Conservation (phyloP, 495 filamentous ascomycete species). For the Aeminium ludgeri region DNA sequence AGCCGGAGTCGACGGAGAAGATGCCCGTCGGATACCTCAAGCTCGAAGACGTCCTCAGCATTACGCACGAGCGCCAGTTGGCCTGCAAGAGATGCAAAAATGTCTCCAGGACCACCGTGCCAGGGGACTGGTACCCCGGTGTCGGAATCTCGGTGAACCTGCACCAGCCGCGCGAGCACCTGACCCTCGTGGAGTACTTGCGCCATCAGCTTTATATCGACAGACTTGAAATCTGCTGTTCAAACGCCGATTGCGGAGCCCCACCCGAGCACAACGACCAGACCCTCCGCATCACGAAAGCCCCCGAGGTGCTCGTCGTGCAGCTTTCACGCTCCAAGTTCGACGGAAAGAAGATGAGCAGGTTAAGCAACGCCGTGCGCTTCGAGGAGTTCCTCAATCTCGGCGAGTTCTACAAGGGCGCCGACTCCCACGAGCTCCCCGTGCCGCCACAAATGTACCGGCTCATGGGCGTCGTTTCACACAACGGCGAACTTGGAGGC, state of each 20-base stretch:
- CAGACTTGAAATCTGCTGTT: not conserved
- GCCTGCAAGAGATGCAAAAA: conserved; percentile 3
- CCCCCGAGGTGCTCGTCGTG: conserved; percentile 6
- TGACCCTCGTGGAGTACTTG: not conserved
- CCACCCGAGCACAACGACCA: not conserved
- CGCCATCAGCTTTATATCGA: not conserved
- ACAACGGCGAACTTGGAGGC: not conserved
- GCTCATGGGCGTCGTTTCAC: conserved; percentile 3
- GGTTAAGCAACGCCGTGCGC: not conserved
- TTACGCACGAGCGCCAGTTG: not conserved
- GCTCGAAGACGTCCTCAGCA: not conserved
- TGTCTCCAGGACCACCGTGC: not conserved
- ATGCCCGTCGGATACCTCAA: not conserved
- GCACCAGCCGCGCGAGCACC: not conserved
- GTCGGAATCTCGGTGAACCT: not conserved
- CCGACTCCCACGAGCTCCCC: not conserved
- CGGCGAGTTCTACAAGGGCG: not conserved
- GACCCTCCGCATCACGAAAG: not conserved
- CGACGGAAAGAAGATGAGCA: not conserved
- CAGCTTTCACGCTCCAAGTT: not conserved
- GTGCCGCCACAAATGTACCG: not conserved
- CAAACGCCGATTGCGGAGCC: not conserved
- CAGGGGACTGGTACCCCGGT: not conserved
- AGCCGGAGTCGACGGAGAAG: too few relatives aligned
- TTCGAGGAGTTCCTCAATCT: conserved; percentile 5